Evolutionary conservation across 768 basidiomycete genomes (phyloP).

Genomic region (Leccinellum albellum): DNA sequence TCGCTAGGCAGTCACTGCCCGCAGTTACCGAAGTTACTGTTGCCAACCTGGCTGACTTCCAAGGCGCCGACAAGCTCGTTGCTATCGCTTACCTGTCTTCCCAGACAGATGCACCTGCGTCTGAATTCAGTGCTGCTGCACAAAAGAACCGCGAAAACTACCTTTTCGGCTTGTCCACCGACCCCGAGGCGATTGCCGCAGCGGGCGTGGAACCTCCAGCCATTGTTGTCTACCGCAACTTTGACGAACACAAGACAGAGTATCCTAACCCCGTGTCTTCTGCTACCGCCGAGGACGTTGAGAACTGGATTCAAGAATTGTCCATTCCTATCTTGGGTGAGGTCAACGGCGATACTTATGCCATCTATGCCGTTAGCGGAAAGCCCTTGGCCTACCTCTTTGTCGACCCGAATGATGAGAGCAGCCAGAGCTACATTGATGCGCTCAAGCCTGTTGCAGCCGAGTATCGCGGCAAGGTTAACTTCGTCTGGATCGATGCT

Average conservation of each 20-base stretch:
- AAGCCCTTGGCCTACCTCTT: slow-evolving; percentile 96
- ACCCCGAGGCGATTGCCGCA: slow-evolving; percentile 60
- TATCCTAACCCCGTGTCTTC: slow-evolving; percentile 62
- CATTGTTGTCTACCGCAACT: slow-evolving; percentile 86
- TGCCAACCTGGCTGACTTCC: slow-evolving; percentile 80
- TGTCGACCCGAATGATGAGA: slow-evolving; percentile 71
- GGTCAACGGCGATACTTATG: slow-evolving; percentile 93
- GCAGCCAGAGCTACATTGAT: slow-evolving; percentile 62
- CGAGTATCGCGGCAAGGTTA: slow-evolving; percentile 79
- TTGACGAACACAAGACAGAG: slow-evolving; percentile 75
- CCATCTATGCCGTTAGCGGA: slow-evolving; percentile 69
- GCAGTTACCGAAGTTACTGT: slow-evolving; percentile 82
- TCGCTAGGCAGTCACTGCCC: slow-evolving; percentile 79
- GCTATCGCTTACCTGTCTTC: slow-evolving; percentile 79
- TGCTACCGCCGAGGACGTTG: slow-evolving; percentile 57
- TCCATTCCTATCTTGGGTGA: slow-evolving; percentile 87
- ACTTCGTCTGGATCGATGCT: slow-evolving; percentile 99
- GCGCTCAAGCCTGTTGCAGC: slow-evolving; percentile 72
- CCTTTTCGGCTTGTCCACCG: slow-evolving; percentile 85
- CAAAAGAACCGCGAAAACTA: slow-evolving; percentile 88
- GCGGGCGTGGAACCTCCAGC: slow-evolving; percentile 79
- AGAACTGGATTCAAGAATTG: slow-evolving; percentile 77
- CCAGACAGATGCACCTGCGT: slow-evolving; percentile 62
- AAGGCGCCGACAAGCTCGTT: slow-evolving; percentile 85
- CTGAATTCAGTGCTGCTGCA: slow-evolving; percentile 77